Conservation (phyloP, 129 eudicot species). For the sunflower (Helianthus annuus) region DNA sequence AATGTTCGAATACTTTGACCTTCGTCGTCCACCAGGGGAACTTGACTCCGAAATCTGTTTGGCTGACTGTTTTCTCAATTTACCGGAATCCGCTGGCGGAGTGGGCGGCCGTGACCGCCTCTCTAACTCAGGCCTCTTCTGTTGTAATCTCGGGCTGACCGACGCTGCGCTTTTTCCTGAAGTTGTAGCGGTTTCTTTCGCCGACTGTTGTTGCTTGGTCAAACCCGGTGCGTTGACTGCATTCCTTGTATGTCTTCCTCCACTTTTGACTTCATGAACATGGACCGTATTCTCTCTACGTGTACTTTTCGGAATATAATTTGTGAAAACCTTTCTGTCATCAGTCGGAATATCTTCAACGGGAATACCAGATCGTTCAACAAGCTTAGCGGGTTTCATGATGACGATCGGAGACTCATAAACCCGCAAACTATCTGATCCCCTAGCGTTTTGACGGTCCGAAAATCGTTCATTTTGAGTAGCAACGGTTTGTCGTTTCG, state of each 20-base stretch:
- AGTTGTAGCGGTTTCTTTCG: constrained; percentile 49
- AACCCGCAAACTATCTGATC: constrained; percentile 31
- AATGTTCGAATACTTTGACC: constrained; percentile 45
- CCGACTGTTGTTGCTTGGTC: constrained; percentile 41
- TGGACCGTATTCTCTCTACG: constrained; percentile 40
- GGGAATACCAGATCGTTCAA: constrained; percentile 48
- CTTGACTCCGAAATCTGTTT: constrained; percentile 59
- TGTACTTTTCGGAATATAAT: constrained; percentile 35
- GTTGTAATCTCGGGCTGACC: constrained; percentile 75
- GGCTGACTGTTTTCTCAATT: constrained; percentile 46
- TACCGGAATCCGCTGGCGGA: constrained; percentile 63
- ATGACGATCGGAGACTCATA: constrained; percentile 83
- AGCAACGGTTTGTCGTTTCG: constrained; percentile 22
- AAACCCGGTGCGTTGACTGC: constrained; percentile 33
- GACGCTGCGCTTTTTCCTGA: constrained; percentile 57
- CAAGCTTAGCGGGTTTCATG: constrained; percentile 86
- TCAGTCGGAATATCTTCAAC: constrained; percentile 26
- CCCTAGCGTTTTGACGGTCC: constrained; percentile 42
- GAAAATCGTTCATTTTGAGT: constrained; percentile 31
- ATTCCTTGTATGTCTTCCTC: constrained; percentile 40
- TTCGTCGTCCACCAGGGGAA: constrained; percentile 87
- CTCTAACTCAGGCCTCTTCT: constrained; percentile 68
- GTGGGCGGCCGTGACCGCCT: constrained; percentile 78
- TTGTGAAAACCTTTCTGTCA: constrained; percentile 32
- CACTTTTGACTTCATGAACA: constrained; percentile 37